Conservation (phyloP, 352 stramenopile genomes). For the Phytopythium aichiense region DNA sequence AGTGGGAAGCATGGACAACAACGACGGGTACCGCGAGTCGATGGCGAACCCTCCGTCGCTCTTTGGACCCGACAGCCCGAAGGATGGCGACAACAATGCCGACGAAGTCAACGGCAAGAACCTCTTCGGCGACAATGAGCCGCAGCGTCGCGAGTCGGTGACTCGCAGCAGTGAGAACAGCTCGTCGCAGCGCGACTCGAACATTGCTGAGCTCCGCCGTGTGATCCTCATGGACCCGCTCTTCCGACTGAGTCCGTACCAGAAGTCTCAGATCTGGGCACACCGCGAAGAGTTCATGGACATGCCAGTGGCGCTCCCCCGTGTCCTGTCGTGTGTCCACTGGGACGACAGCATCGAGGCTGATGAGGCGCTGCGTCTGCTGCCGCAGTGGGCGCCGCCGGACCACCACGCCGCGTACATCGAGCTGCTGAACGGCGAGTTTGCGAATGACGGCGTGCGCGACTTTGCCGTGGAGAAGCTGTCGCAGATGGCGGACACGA, state of each 20-base stretch:
- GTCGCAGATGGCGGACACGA: slow-evolving; percentile 79
- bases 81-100: slow-evolving; percentile 36
- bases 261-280: slow-evolving; percentile 81
- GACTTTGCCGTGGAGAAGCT: slow-evolving; percentile 77
- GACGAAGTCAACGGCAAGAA: slow-evolving; percentile 55
- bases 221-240: slow-evolving; percentile 81
- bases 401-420: slow-evolving; percentile 81
- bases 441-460: slow-evolving; percentile 68
- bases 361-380: slow-evolving; percentile 61
- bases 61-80: slow-evolving; percentile 21
- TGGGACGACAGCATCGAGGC: slow-evolving; percentile 72
- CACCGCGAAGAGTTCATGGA: slow-evolving; percentile 80
- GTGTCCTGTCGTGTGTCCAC: slow-evolving; percentile 75
- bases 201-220: slow-evolving; percentile 62
- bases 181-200: slow-evolving; percentile 39
- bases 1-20: slow-evolving; percentile 18
- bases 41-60: slow-evolving; percentile 3
- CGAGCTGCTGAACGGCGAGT: slow-evolving; percentile 77
- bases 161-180: slow-evolving; percentile 56
- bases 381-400: slow-evolving; percentile 63
- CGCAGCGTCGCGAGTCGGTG: slow-evolving; percentile 51
- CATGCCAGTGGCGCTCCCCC: slow-evolving; percentile 64
- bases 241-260: slow-evolving; percentile 75
- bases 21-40: slow-evolving; percentile 19
- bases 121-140: slow-evolving; percentile 17